Evolutionary conservation across 2,329 filamentous ascomycete species (phyloP).

Genomic region (Cladophialophora exuberans): DNA sequence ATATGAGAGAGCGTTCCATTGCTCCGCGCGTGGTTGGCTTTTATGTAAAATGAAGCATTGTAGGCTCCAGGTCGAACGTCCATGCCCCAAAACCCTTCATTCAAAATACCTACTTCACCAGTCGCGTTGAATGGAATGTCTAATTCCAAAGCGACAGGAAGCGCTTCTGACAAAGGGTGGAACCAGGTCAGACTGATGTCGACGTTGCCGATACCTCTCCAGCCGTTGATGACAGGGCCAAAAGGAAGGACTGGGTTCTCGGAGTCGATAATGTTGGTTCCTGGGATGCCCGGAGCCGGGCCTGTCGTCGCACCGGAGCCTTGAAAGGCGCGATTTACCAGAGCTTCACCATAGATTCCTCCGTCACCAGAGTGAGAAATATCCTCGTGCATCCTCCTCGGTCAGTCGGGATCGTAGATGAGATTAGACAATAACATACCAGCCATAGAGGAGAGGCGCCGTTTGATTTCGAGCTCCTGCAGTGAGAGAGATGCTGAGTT

Average conservation of each 20-base stretch:
- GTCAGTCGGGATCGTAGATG: not conserved
- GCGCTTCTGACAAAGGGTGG: constrained; percentile 49
- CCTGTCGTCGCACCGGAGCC: constrained; percentile 34
- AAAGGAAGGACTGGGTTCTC: constrained; percentile 39
- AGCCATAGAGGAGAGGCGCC: constrained; percentile 29
- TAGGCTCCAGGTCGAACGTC: constrained; percentile 53
- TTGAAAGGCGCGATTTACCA: constrained; percentile 43
- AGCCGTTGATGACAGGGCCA: constrained; percentile 36
- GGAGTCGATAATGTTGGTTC: constrained; percentile 31
- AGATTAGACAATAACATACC: constrained; percentile 20
- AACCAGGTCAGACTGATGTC: constrained; percentile 43
- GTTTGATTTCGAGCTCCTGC: constrained; percentile 20
- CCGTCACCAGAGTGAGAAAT: constrained; percentile 34
- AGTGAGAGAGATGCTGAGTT: constrained; percentile 16
- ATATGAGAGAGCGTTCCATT: constrained; percentile 43
- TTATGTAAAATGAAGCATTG: constrained; percentile 55
- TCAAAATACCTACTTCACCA: constrained; percentile 52
- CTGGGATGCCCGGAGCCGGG: constrained; percentile 29
- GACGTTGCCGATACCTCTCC: constrained; percentile 37
- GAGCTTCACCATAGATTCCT: constrained; percentile 41
- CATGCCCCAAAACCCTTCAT: constrained; percentile 57
- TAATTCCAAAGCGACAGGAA: constrained; percentile 49
- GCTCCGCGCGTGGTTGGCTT: constrained; percentile 40
- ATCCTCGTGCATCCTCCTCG: constrained; percentile 23
- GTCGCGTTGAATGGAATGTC: constrained; percentile 41